Evolutionary conservation across 495 filamentous ascomycete genomes (phyloP), one percentile per base, ranked within the genome.

Genomic region (Usnea hakonensis): DNA sequence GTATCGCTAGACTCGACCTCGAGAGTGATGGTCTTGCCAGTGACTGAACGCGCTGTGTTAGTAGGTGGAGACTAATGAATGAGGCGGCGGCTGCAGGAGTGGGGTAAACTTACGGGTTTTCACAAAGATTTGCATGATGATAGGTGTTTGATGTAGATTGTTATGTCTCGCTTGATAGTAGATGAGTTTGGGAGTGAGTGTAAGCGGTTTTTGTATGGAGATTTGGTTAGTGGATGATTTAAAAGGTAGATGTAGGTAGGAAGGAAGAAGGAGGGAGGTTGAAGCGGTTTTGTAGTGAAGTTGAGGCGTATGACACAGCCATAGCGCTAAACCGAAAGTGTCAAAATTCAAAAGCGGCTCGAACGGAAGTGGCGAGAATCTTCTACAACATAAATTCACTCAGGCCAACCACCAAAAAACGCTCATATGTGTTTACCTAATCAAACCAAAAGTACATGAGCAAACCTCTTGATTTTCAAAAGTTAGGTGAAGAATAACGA

Each of bases 11-110:
- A 95, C 83, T 97, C 93, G 23, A 97, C 94, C 90, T 97, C 93
- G 71, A 97, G 86, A 69, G 93, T 97, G 83, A 97, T 97, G 81
- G 93, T 97, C 89, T 97, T 97, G 75, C 93, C 93, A 59, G 93
- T 97, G 67, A 96, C 86, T 84, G 58, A 21, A 58, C 40, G 77
- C 68, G 41, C 64, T 57, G 41, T 55, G 68, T 71, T 67, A 71
- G 67, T 55, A 17, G 57, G 62, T 59, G 60, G 62, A 62, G 57
- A 54, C 13, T 58, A 55, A 58, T 38, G 13, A 30, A 28, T 36
- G 21, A 62, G 60, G 38, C 52, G 44, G 38, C 43, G 41, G 64
- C 52, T 38, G 50, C 21, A 54, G 61, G 65, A 67, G 62, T 69
- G 68, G 63, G 64, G 65, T 62, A 57, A 65, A 87, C 88, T 87